A percentile compares a stretch with the other conserved stretches of the same genome.
Conservation (phyloP, 2,329 filamentous ascomycete genomes). For the Arthroderma sp. region DNA sequence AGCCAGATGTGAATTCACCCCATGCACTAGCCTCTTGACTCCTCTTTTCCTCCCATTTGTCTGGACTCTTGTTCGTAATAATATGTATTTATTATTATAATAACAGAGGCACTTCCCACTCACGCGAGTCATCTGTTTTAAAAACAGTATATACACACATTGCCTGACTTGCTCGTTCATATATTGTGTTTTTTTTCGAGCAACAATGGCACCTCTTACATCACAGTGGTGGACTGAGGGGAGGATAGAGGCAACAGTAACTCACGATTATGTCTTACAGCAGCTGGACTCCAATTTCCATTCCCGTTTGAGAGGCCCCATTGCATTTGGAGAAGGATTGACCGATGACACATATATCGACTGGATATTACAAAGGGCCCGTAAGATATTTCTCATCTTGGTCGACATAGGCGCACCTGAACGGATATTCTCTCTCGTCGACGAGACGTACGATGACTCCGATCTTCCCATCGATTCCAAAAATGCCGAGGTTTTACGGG, state of each 20-base stretch:
- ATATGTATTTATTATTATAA: too few species aligned
- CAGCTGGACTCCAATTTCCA: slow-evolving; percentile 18
- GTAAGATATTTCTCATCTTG: slow-evolving; percentile 46
- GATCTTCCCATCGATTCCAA: slow-evolving; percentile 46
- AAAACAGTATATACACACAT: too few species aligned
- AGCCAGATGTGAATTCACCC: too few species aligned
- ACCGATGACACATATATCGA: slow-evolving; percentile 45
- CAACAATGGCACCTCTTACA: slow-evolving; percentile 17
- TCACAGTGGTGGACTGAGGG: slow-evolving; percentile 36
- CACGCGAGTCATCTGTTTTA: too few species aligned
- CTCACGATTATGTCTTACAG: slow-evolving; percentile 27
- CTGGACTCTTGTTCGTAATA: too few species aligned
- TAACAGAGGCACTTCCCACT: too few species aligned
- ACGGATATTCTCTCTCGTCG: slow-evolving; percentile 48
- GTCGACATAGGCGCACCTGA: slow-evolving; percentile 48
- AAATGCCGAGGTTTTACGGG: slow-evolving; percentile 40
- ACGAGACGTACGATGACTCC: slow-evolving; percentile 48
- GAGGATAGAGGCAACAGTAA: slow-evolving; percentile 30
- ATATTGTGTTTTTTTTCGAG: too few species aligned
- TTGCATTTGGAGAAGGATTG: slow-evolving; percentile 31
- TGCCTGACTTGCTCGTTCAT: too few species aligned
- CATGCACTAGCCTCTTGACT: too few species aligned
- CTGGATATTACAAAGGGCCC: slow-evolving; percentile 47
- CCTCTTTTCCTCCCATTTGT: too few species aligned
- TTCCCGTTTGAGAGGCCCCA: slow-evolving; percentile 22